Base-by-base conservation (phyloP, 345 rosid species). In the Pseudoturritis turrita region DNA sequence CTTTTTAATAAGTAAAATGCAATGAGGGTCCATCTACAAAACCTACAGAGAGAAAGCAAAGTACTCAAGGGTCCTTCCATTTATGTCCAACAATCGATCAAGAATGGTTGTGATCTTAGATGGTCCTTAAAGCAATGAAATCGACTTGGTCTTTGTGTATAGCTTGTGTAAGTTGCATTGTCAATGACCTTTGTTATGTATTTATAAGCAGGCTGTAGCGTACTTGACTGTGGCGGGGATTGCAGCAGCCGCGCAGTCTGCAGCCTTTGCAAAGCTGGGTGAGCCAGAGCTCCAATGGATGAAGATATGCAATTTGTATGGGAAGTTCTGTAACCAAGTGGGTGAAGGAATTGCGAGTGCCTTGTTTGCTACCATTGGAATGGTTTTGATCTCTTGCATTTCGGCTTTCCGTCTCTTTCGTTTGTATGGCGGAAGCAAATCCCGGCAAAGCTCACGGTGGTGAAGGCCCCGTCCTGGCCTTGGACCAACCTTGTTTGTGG, bases 321-420 rank as follows among this genome's bases (percentile, higher is more conserved):
- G 84, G 29, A 86, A 87, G 78, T 95, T 91, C 78, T 91, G 99
- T 33, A 88, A 83, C 86, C 96, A 84, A 76, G 84, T 88, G 0
- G 97, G 87, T 49, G 96, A 84, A 61, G 97, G 96, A 19, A 70
- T 91, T 28, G 96, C 73, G 6, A 69, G 74, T 3, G 88, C 93
- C 0, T 21, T 88, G 65, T 26, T 91, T 37, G 92, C 74, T 23
- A 73, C 88, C 70, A 22, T 86, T 3, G 51, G 92, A 68, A 82
- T 74, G 87, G 94, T 86, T 41, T 59, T 67, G 56, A 44, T 87
- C 68, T 88, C 97, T 55, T 81, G 86, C 50, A 62, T 91, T 29
- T 91, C 99, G 5, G 90, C 96, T 33, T 95, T 89, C 65, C 47
- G 88, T 59, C 88, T 95, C 51, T 95, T 95, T 70, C 93, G 97